A percentile compares a stretch with the other conserved stretches of the same genome.
These are phyloP conservation scores for Curvularia spicifera DNA, from an alignment of 2,329 filamentous ascomycete genomes.

Conservation along the genomic window DNA sequence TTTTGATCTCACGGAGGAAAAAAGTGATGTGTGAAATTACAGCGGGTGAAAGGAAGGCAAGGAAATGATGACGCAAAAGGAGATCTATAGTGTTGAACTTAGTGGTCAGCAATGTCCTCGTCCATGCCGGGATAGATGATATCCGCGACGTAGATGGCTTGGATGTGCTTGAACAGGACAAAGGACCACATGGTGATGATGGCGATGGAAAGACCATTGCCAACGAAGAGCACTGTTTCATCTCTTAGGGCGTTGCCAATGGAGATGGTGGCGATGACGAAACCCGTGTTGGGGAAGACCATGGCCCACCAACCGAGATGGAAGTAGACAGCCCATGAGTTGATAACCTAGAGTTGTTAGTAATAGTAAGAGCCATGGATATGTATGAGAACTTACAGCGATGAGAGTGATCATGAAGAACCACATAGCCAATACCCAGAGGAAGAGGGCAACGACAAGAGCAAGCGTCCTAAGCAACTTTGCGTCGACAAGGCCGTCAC, in stretches of 20 bases:
- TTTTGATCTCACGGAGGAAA: conserved; percentile 9
- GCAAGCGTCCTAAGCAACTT: conserved; percentile 54
- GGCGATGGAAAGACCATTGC: conserved; percentile 58
- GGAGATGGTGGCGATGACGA: conserved; percentile 52
- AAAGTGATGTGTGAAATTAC: conserved; percentile 11
- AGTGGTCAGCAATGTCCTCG: conserved; percentile 58
- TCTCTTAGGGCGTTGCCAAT: conserved; percentile 48
- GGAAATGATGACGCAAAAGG: background rate
- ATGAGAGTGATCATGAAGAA: conserved; percentile 58
- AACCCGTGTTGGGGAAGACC: conserved; percentile 54
- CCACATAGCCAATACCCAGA: conserved; percentile 69
- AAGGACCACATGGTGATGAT: conserved; percentile 62
- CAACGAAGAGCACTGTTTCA: conserved; percentile 48
- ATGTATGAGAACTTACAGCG: conserved; percentile 38
- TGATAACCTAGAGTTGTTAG: conserved; percentile 37
- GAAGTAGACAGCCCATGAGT: conserved; percentile 58
- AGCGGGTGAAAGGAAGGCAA: conserved; percentile 20
- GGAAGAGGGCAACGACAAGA: conserved; percentile 60
- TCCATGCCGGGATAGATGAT: conserved; percentile 66
- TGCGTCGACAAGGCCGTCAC: conserved; percentile 55
- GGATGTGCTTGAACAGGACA: conserved; percentile 59
- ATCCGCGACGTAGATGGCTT: conserved; percentile 59
- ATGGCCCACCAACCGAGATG: conserved; percentile 69
- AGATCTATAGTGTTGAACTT: conserved; percentile 5
- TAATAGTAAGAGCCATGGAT: conserved; percentile 39